Evolutionary conservation across 2,329 filamentous ascomycete species (phyloP).

Genomic region (Penicillium sp.): DNA sequence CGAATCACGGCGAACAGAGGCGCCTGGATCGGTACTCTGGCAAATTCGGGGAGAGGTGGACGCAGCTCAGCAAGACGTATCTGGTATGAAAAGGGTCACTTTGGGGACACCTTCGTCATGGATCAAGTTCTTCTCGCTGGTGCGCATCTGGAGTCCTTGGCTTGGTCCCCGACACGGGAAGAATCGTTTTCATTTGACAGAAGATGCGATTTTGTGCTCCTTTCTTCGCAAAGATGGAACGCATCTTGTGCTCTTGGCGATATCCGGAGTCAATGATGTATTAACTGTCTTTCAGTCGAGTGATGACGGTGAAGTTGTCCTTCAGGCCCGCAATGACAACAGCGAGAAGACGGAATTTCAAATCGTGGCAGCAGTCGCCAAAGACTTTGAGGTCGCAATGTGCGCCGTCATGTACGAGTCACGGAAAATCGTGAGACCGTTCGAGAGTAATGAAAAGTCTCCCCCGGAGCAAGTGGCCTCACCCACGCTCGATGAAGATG

Average conservation of each 20-base stretch:
- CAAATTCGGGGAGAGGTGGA: conserved; percentile 53
- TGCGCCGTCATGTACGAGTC: conserved; percentile 83
- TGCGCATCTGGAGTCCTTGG: conserved; percentile 78
- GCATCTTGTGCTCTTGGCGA: conserved; percentile 69
- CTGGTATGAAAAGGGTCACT: conserved; percentile 51
- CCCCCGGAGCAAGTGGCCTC: conserved; percentile 18
- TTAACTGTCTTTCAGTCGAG: conserved; percentile 63
- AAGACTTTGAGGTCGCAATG: conserved; percentile 67
- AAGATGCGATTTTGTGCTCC: conserved; percentile 70
- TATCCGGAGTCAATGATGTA: conserved; percentile 68
- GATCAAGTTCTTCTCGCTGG: conserved; percentile 73
- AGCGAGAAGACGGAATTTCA: conserved; percentile 49
- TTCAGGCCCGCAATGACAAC: conserved; percentile 69
- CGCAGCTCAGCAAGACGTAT: conserved; percentile 49
- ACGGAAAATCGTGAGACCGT: conserved; percentile 53
- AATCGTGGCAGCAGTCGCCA: conserved; percentile 65
- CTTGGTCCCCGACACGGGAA: conserved; percentile 80
- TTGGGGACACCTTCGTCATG: conserved; percentile 61
- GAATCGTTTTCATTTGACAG: conserved; percentile 59
- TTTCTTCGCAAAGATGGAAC: conserved; percentile 68
- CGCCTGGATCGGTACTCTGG: conserved; percentile 38
- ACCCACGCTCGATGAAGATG: conserved; percentile 38
- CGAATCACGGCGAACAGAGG: conserved; percentile 34
- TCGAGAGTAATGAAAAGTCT: conserved; percentile 11
- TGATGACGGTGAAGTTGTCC: conserved; percentile 57